Conservation (phyloP, 495 filamentous ascomycete genomes). For the Chaetomium fimeti region DNA sequence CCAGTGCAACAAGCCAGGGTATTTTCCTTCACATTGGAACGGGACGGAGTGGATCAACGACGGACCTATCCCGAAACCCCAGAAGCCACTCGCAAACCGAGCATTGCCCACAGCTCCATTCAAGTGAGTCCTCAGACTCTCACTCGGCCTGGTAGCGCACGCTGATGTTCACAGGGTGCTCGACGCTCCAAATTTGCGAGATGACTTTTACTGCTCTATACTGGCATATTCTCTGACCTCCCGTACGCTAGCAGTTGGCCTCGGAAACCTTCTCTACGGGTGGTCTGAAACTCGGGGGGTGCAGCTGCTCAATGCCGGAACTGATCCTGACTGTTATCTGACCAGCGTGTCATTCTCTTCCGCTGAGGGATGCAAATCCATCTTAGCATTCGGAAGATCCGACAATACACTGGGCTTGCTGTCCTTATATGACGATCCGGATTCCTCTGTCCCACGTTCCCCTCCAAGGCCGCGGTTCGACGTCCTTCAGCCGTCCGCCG, state of each 20-base stretch:
- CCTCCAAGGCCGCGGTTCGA: conserved; percentile 62
- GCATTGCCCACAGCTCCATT: conserved; percentile 70
- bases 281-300: conserved; percentile 74
- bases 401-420: conserved; percentile 58
- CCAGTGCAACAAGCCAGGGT: conserved; percentile 14
- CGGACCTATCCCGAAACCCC: conserved; percentile 38
- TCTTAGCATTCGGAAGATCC: conserved; percentile 81
- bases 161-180: conserved; percentile 56
- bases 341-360: conserved; percentile 91
- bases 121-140: conserved; percentile 53
- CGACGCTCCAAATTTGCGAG: conserved; percentile 81
- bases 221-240: conserved; percentile 76
- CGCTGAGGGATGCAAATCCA: conserved; percentile 66
- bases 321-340: conserved; percentile 50
- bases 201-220: conserved; percentile 94
- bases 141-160: neutral
- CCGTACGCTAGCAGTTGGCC: conserved; percentile 78
- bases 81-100: conserved; percentile 28
- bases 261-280: conserved; percentile 75
- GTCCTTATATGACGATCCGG: conserved; percentile 47
- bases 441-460: conserved; percentile 9
- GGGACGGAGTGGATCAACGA: conserved; percentile 59
- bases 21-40: conserved; percentile 50
- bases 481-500: conserved; percentile 61
- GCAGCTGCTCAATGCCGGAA: conserved; percentile 45